Percentiles rank a stretch among this genome's conserved stretches.
phyloP scores from a whole-genome alignment of 306 rosid genomes.

The Phaseolus lunatus region DNA sequence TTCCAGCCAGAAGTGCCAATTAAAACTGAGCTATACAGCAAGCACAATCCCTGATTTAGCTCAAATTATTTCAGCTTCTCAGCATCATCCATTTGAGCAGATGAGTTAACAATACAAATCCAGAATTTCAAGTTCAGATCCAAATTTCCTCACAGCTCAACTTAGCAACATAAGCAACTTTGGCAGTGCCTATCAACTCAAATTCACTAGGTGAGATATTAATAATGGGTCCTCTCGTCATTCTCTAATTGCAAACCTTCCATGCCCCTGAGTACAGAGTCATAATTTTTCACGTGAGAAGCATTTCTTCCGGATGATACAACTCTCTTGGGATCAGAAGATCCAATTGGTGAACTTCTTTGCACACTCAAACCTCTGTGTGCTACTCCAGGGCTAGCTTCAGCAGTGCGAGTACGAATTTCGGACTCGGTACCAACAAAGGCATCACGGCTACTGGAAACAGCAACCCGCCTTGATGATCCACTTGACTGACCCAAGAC shows the following conservation, averaged over 20 bases:
- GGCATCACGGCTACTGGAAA: slow-evolving; percentile 80
- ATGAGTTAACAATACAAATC: slow-evolving; percentile 55
- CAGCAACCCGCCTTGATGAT: slow-evolving; percentile 85
- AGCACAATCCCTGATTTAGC: slow-evolving; percentile 44
- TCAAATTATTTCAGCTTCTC: slow-evolving; percentile 48
- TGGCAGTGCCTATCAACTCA: slow-evolving; percentile 50
- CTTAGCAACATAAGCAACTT: slow-evolving; percentile 54
- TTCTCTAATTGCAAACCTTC: slow-evolving; percentile 82
- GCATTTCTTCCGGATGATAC: slow-evolving; percentile 62
- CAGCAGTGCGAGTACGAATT: slow-evolving; percentile 65
- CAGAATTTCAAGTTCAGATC: slow-evolving; percentile 49
- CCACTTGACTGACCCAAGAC: slow-evolving; percentile 79
- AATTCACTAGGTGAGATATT: slow-evolving; percentile 49
- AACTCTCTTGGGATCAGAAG: slow-evolving; percentile 70
- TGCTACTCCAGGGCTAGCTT: slow-evolving; percentile 77
- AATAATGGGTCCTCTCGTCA: slow-evolving; percentile 74
- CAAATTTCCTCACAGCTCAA: slow-evolving; percentile 49
- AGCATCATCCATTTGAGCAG: slow-evolving; percentile 45
- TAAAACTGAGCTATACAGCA: slow-evolving; percentile 53
- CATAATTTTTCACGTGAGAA: slow-evolving; percentile 72
- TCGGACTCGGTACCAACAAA: slow-evolving; percentile 78
- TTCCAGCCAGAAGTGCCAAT: slow-evolving; percentile 50
- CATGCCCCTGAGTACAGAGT: slow-evolving; percentile 77
- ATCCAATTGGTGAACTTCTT: slow-evolving; percentile 71
- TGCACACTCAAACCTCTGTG: slow-evolving; percentile 72